phyloP scores from a whole-genome alignment of 345 rosid species.

The Eucalyptus regnans region DNA sequence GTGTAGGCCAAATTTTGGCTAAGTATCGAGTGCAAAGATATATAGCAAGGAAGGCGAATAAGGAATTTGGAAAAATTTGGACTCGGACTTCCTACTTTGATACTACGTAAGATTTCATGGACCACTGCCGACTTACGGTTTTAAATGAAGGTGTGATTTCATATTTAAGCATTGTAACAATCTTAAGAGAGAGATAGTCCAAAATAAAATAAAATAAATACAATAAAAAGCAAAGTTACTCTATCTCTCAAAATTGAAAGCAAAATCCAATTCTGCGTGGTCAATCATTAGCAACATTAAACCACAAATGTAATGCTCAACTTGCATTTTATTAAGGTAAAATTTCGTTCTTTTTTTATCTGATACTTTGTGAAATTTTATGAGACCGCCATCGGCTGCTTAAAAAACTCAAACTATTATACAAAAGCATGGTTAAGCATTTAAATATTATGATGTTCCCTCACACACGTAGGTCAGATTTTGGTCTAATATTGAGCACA shows the following conservation, averaged over 20 bases:
- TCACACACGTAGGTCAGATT: neutral
- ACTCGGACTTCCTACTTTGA: neutral
- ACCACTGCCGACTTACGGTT: no score
- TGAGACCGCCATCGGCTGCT: fast-evolving
- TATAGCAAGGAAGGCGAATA: neutral
- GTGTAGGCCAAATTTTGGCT: no score
- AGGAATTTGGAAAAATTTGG: no score
- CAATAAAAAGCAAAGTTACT: neutral
- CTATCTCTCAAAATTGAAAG: neutral
- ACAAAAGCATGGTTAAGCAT: neutral
- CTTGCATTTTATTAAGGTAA: neutral
- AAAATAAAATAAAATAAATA: no score
- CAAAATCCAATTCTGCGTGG: neutral
- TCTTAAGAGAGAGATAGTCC: neutral
- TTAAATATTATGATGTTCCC: neutral
- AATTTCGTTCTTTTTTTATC: neutral
- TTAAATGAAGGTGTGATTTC: neutral
- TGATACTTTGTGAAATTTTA: neutral
- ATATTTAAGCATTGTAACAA: no score
- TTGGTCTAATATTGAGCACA: neutral
- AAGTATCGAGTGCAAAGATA: neutral
- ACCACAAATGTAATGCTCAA: neutral
- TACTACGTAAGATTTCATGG: neutral
- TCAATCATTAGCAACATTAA: neutral
- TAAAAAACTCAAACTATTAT: neutral